These are phyloP conservation scores for Lepidopterella palustris DNA, from an alignment of 495 filamentous ascomycete genomes.

Conservation along the genomic window DNA sequence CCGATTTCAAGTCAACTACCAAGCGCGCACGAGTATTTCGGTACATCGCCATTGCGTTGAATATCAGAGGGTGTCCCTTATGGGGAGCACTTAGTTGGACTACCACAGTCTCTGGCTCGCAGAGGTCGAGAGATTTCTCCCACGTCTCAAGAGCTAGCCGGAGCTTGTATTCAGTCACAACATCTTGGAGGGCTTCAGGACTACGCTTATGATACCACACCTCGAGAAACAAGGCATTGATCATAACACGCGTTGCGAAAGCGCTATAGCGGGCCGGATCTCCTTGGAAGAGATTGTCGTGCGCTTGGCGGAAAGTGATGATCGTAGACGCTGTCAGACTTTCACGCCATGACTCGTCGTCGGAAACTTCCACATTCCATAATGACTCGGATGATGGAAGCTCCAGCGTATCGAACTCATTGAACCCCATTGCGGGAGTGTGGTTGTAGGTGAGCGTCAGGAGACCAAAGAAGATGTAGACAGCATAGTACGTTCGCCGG, in stretches of 20 bases:
- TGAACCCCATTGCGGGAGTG: slow-evolving; percentile 93
- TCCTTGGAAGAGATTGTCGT: slow-evolving; percentile 90
- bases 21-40: slow-evolving; percentile 89
- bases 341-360: slow-evolving; percentile 80
- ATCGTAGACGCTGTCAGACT: slow-evolving; percentile 60
- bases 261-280: slow-evolving; percentile 90
- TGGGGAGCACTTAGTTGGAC: slow-evolving; percentile 91
- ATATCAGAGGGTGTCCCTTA: slow-evolving; percentile 95
- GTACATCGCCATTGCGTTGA: slow-evolving; percentile 98
- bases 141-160: slow-evolving; percentile 93
- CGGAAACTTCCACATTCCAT: slow-evolving; percentile 78
- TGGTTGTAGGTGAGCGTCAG: slow-evolving; percentile 96
- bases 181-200: slow-evolving; percentile 90
- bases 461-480: slow-evolving; percentile 98
- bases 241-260: slow-evolving; percentile 95
- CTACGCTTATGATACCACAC: slow-evolving; percentile 99
- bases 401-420: slow-evolving; percentile 90
- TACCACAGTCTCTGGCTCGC: slow-evolving; percentile 84
- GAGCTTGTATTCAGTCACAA: slow-evolving; percentile 97
- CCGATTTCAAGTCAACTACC: slow-evolving; percentile 88
- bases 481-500: slow-evolving; percentile 95
- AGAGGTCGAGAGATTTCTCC: slow-evolving; percentile 91
- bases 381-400: slow-evolving; percentile 90
- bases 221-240: slow-evolving; percentile 96
- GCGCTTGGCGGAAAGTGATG: slow-evolving; percentile 84